These are phyloP conservation scores for Grifola frondosa DNA, from an alignment of 1,284 basidiomycete genomes.

Conservation along the genomic window DNA sequence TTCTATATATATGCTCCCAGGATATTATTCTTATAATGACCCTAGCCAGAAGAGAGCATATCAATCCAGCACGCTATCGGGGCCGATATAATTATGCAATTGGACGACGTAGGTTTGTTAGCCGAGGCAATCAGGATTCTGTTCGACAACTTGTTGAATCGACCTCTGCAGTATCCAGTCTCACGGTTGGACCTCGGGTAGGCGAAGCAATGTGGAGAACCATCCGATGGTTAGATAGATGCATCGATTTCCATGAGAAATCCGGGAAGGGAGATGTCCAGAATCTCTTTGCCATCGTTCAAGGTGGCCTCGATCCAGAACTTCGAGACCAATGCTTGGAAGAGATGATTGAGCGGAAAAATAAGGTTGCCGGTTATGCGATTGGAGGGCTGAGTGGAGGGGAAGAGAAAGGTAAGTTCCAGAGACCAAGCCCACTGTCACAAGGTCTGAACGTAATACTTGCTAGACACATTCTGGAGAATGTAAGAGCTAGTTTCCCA, in stretches of 20 bases:
- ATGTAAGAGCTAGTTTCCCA: conserved; percentile 50
- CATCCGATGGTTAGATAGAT: conserved; percentile 83
- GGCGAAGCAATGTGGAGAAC: conserved; percentile 82
- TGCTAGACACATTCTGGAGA: conserved; percentile 76
- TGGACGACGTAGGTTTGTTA: conserved; percentile 81
- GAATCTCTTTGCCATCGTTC: conserved; percentile 86
- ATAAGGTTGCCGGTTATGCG: conserved; percentile 76
- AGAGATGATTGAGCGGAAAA: conserved; percentile 75
- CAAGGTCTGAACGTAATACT: background rate
- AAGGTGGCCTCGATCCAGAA: conserved; percentile 71
- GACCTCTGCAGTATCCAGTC: conserved; percentile 57
- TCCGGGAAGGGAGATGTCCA: conserved; percentile 64
- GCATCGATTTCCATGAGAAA: conserved; percentile 68
- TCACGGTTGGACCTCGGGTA: conserved; percentile 74
- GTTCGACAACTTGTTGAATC: no score
- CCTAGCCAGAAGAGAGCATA: conserved; percentile 82
- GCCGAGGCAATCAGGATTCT: background rate
- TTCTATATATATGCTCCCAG: background rate
- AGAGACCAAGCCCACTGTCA: background rate
- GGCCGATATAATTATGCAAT: conserved; percentile 89
- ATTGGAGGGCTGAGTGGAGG: conserved; percentile 84
- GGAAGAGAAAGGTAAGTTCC: conserved; percentile 74
- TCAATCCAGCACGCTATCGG: conserved; percentile 85
- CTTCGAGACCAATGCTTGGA: conserved; percentile 74
- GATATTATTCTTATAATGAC: background rate